phyloP scores from a whole-genome alignment of 306 rosid genomes.

The Elaeagnus macrophylla region DNA sequence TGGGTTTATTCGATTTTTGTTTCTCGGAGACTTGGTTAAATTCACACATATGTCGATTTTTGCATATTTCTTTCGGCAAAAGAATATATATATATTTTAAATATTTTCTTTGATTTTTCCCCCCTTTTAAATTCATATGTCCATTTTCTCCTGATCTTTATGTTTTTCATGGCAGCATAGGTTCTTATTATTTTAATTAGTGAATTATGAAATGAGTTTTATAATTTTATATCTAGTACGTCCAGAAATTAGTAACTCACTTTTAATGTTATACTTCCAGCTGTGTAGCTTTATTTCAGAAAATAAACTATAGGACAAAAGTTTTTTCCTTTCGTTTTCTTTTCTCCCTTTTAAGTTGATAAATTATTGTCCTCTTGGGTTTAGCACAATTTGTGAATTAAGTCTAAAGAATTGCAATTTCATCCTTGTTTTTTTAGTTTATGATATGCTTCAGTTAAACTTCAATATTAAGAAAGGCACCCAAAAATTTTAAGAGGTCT shows the following conservation, averaged over 20 bases:
- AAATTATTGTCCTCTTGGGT: slow-evolving; percentile 13
- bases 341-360: slow-evolving; percentile 1
- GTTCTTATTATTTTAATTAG: too few relatives aligned
- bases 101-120: too few relatives aligned
- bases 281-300: slow-evolving; percentile 1
- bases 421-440: slow-evolving; percentile 24
- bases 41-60: too few relatives aligned
- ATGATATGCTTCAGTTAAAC: slow-evolving; percentile 26
- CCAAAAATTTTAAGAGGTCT: slow-evolving; percentile 8
- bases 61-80: too few relatives aligned
- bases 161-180: too few relatives aligned
- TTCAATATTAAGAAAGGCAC: slow-evolving; percentile 59
- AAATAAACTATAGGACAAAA: slow-evolving; percentile 16
- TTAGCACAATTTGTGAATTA: slow-evolving; percentile 10
- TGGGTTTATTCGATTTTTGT: too few relatives aligned
- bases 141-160: too few relatives aligned
- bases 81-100: too few relatives aligned
- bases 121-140: too few relatives aligned
- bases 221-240: background rate
- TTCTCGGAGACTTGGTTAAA: too few relatives aligned
- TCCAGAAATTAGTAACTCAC: background rate
- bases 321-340: slow-evolving; percentile 16
- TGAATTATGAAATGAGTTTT: background rate
- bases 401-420: slow-evolving; percentile 38
- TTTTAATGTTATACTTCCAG: background rate